Percentiles rank a stretch among this genome's conserved stretches.
These are phyloP conservation scores for Rhododendron ferrugineum DNA, from an alignment of 148 eudicot genomes.

Conservation along the genomic window DNA sequence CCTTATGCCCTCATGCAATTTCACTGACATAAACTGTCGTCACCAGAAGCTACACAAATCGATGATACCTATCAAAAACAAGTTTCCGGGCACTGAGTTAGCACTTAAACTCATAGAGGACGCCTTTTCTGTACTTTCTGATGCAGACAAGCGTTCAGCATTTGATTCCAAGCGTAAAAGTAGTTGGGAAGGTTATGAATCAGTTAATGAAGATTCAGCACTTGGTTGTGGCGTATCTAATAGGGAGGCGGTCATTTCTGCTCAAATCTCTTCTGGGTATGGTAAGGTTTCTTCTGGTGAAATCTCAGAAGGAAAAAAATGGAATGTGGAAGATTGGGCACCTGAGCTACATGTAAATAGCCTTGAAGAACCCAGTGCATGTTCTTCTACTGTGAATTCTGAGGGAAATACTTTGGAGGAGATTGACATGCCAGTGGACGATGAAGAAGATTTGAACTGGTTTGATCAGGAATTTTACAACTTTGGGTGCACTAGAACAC, in stretches of 20 bases:
- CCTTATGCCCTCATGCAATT: slow-evolving; percentile 39
- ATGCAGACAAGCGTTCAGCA: slow-evolving; percentile 24
- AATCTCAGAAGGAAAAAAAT: neutral
- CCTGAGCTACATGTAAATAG: neutral
- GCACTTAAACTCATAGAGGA: slow-evolving; percentile 44
- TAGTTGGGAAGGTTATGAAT: slow-evolving; percentile 30
- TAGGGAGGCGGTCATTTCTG: slow-evolving; percentile 1
- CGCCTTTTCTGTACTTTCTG: slow-evolving; percentile 45
- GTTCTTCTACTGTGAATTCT: slow-evolving; percentile 21
- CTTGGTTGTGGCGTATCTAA: neutral
- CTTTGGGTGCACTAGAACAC: slow-evolving; percentile 25
- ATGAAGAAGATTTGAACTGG: neutral
- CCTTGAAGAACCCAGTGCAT: slow-evolving; percentile 20
- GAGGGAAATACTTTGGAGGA: slow-evolving; percentile 25
- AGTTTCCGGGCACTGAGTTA: slow-evolving; percentile 38
- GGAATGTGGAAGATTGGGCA: neutral
- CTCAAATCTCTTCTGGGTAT: slow-evolving; percentile 1
- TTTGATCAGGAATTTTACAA: slow-evolving; percentile 28
- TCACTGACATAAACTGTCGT: slow-evolving; percentile 24
- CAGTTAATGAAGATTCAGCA: slow-evolving; percentile 19
- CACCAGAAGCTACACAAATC: slow-evolving; percentile 36
- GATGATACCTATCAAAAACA: slow-evolving; percentile 40
- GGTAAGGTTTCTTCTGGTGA: slow-evolving; percentile 10
- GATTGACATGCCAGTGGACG: slow-evolving; percentile 8
- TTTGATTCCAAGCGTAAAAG: slow-evolving; percentile 45